Base-by-base conservation (phyloP, 768 basidiomycete species). In the Suillus discolor region DNA sequence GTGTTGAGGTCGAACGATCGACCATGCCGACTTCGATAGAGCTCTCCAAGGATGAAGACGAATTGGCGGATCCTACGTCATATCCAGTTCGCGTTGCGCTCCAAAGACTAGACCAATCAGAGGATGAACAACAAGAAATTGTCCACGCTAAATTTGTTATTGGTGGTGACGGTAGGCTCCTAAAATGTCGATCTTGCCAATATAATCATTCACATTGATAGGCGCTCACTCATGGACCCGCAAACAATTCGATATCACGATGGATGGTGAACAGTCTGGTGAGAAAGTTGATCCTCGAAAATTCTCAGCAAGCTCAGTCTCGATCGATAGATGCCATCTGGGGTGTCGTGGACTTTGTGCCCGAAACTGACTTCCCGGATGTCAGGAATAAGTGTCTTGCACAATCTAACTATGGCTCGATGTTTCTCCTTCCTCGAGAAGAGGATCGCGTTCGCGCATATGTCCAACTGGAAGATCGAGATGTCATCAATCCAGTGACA, bases 221-320 rank as follows among this genome's bases (percentile, higher is more conserved):
- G 89, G 91, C 6, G 92, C 91, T 0, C 92, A 93, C 75, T 93
- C 91, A 13, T 93, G 91, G 91, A 89, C 93, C 34, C 84, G 93
- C 25, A 92, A 90, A 66, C 64, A 76, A 0, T 78, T 92, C 13
- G 80, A 81, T 9, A 88, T 94, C 59, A 73, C 77, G 5, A 90
- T 94, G 90, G 86, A 92, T 67, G 93, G 93, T 7, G 91, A 93
- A 73, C 88, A 91, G 67, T 38, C 34, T 34, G 34, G 34, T 34
- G 6, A 34, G 34, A 34, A 3, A 3, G 34, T 34, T 34, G 34
- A 34, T 34, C 3, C 34, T 34, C 34, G n/a, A 34, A 34, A 6
- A 34, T 34, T 34, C 34, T 34, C 34, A 34, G 34, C 34, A 34
- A 34, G 34, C 34, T 34, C 34, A 34, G 34, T 34, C 34, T 34